Percentiles rank a stretch among this genome's conserved stretches.
Evolutionary conservation across 768 basidiomycete genomes (phyloP).

Genomic region (Agaricus subrufescens): DNA sequence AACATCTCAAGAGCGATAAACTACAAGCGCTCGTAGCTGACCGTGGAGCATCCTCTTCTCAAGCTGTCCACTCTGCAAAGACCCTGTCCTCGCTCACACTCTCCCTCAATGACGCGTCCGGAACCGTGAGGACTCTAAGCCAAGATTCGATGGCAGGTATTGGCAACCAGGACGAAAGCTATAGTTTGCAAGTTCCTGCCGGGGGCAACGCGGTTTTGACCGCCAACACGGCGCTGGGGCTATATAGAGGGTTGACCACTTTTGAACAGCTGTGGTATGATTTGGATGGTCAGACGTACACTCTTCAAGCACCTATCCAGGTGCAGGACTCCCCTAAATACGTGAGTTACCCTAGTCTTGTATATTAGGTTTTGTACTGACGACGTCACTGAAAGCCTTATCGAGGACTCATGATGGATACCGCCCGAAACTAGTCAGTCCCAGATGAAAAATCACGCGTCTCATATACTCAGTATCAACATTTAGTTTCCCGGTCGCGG

Average conservation of each 20-base stretch:
- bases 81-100: conserved; percentile 40
- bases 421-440: conserved; percentile 67
- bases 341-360: conserved; percentile 31
- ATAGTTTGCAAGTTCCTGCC: conserved; percentile 50
- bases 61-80: conserved; percentile 32
- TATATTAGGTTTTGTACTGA: neutral
- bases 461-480: neutral
- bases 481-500: conserved; percentile 52
- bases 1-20: conserved; percentile 44
- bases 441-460: neutral
- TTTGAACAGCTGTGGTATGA: conserved; percentile 72
- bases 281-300: conserved; percentile 47
- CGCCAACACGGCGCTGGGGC: conserved; percentile 62
- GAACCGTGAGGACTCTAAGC: conserved; percentile 38
- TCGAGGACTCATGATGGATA: conserved; percentile 79
- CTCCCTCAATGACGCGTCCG: conserved; percentile 22
- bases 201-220: conserved; percentile 49
- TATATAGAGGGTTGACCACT: conserved; percentile 72
- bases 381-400: conserved; percentile 43
- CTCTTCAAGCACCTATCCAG: conserved; percentile 48
- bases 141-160: conserved; percentile 47
- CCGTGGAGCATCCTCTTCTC: conserved; percentile 46
- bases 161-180: conserved; percentile 50
- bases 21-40: conserved; percentile 56
- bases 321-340: conserved; percentile 60